A percentile compares a stretch with the other conserved stretches of the same genome.
Evolutionary conservation across 2,329 filamentous ascomycete species (phyloP).

Genomic region (Blumeriella jaapii): DNA sequence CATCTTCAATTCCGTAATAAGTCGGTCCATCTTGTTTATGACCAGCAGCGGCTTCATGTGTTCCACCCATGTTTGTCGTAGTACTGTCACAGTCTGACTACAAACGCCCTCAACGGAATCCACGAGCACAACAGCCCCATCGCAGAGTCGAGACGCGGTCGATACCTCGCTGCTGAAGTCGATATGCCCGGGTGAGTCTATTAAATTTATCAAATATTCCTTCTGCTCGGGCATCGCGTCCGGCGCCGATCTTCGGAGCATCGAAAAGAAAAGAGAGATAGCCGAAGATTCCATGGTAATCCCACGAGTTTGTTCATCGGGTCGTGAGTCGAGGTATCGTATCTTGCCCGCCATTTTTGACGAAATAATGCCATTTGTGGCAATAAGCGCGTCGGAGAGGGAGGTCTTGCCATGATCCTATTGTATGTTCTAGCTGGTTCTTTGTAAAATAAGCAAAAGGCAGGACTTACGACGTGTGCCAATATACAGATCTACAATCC

Average conservation of each 20-base stretch:
- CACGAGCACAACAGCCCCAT: slow-evolving; percentile 87
- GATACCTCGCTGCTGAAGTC: slow-evolving; percentile 98
- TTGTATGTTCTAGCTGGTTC: background rate
- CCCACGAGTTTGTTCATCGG: slow-evolving; percentile 88
- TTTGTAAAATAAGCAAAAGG: background rate
- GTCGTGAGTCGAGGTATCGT: slow-evolving; percentile 89
- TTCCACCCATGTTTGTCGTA: slow-evolving; percentile 90
- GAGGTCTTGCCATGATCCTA: slow-evolving; percentile 97
- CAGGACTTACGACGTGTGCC: slow-evolving; percentile 64
- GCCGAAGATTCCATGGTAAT: slow-evolving; percentile 99
- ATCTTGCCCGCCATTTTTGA: slow-evolving; percentile 96
- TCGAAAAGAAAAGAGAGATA: slow-evolving; percentile 91
- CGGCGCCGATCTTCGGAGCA: slow-evolving; percentile 62
- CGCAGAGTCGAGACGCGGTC: slow-evolving; percentile 85
- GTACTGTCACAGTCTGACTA: slow-evolving; percentile 93
- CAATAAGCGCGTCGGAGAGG: slow-evolving; percentile 86
- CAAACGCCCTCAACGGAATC: slow-evolving; percentile 97
- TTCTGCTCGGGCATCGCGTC: slow-evolving; percentile 60
- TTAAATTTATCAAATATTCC: slow-evolving; percentile 93
- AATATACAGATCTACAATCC: slow-evolving; percentile 73
- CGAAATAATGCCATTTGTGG: slow-evolving; percentile 98
- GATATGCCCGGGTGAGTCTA: slow-evolving; percentile 95
- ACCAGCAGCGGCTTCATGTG: slow-evolving; percentile 89
- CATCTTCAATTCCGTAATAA: slow-evolving; percentile 92
- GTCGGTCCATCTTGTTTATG: slow-evolving; percentile 95